Evolutionary conservation across 2,329 filamentous ascomycete species (phyloP), one percentile per base, ranked within the genome.

Genomic region (Cyanodermella asteris): DNA sequence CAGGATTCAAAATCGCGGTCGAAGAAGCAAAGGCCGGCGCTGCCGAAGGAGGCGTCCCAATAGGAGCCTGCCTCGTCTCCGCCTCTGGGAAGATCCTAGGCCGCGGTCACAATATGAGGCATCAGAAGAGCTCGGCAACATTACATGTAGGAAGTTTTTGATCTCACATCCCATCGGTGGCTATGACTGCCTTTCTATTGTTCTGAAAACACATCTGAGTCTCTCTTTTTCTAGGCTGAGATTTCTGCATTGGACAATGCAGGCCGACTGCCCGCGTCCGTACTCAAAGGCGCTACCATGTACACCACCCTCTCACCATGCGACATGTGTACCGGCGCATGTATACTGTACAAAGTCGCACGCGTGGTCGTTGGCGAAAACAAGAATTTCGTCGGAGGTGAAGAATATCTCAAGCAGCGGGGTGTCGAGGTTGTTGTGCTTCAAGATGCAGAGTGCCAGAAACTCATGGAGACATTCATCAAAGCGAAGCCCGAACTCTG

Each of bases 301-400:
- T 82, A 76, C 49, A 82, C 75, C 3, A 80, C 74, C 1, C 53
- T 82, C 5, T 76, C 71, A 3, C 75, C 74, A 1, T 82, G 75
- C 44, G 72, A 77, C 41, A 81, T 81, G 74, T 82, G 71, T 46
- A 78, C 74, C 4, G 74, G 75, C 6, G 72, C 74, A 3, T 80
- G 73, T 39, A 52, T 82, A 31, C 56, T 81, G 31, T 82, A 80
- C 55, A 72, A 72, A 38, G 61, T 82, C 29, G 56, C 61, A 23
- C 61, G 74, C 13, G 72, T 81, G 3, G 73, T 82, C 16, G 64
- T 82, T 36, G 75, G 72, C 23, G 75, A 82, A 52, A 80, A 81
- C 49, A 64, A 64, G 40, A 80, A 62, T 12, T 81, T 76, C 36
- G 42, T 76, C 7, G 74, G 74, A 16, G 73, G 72, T 10, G 75